Percentiles rank a stretch among this genome's conserved stretches.
Evolutionary conservation across 306 rosid species (phyloP).

Genomic region (Prunus padus): DNA sequence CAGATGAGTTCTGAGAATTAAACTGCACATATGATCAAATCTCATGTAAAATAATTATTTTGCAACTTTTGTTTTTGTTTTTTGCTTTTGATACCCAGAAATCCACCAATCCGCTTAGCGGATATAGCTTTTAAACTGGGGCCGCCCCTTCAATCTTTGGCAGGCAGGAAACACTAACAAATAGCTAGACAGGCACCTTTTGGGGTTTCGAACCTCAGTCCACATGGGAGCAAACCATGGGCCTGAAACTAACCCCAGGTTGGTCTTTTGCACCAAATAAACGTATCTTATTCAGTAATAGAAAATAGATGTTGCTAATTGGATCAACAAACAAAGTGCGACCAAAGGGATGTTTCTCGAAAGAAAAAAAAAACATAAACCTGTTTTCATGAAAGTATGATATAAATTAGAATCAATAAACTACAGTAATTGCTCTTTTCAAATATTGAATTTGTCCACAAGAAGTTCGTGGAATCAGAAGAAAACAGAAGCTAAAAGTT

Average conservation of each 20-base stretch:
- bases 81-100: too few species aligned
- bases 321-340: conserved; percentile 1
- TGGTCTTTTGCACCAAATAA: neutral
- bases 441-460: neutral
- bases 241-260: too few species aligned
- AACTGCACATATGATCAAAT: conserved; percentile 55
- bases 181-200: too few species aligned
- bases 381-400: neutral
- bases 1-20: conserved; percentile 65
- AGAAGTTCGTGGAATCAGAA: neutral
- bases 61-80: too few species aligned
- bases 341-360: neutral
- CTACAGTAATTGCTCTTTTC: neutral
- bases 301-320: neutral
- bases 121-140: too few species aligned
- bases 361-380: too few species aligned
- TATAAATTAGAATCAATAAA: neutral
- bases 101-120: too few species aligned
- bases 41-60: neutral
- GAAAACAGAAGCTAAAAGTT: conserved; percentile 9
- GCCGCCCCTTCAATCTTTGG: too few species aligned
- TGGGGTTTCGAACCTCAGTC: too few species aligned
- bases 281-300: neutral
- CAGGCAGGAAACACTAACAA: too few species aligned
- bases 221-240: too few species aligned